Conservation (phyloP, 2,329 filamentous ascomycete species). For the Fusarium praegraminearum region DNA sequence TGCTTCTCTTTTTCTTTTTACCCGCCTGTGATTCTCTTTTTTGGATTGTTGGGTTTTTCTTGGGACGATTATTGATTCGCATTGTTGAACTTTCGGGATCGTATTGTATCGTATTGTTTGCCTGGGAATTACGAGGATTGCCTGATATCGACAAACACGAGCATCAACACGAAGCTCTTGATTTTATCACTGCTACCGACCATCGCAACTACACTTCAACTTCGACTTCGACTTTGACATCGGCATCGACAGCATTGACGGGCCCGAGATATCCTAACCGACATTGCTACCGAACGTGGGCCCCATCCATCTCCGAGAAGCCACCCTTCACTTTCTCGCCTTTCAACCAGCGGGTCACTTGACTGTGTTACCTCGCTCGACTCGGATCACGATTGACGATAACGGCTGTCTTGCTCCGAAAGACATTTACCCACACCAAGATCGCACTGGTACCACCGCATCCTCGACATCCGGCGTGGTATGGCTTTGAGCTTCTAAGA, state of each 20-base stretch:
- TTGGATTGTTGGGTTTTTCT: constrained; percentile 36
- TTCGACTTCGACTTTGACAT: constrained; percentile 10
- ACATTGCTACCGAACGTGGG: constrained; percentile 12
- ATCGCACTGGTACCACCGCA: constrained; percentile 30
- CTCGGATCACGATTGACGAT: constrained; percentile 33
- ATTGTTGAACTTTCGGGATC: constrained; percentile 28
- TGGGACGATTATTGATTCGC: constrained; percentile 35
- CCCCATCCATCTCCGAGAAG: constrained; percentile 7
- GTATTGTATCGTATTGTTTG: constrained; percentile 25
- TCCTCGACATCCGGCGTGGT: constrained; percentile 36
- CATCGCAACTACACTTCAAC: constrained; percentile 4
- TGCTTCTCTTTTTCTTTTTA: constrained; percentile 22
- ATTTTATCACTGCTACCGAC: constrained; percentile 18
- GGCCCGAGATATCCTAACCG: constrained; percentile 10
- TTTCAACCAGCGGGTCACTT: constrained; percentile 21
- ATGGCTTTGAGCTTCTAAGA: constrained; percentile 44
- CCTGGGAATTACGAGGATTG: constrained; percentile 19
- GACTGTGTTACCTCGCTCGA: constrained; percentile 42
- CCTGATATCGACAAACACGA: constrained; percentile 28
- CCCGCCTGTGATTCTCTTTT: constrained; percentile 6
- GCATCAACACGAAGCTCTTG: constrained; percentile 19
- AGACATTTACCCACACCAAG: constrained; percentile 27
- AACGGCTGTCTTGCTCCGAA: constrained; percentile 28
- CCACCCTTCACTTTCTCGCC: constrained; percentile 7
- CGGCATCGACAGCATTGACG: constrained; percentile 15